Base-by-base conservation (phyloP, 805 yeast genomes). In the Blastobotrys muscicola region DNA sequence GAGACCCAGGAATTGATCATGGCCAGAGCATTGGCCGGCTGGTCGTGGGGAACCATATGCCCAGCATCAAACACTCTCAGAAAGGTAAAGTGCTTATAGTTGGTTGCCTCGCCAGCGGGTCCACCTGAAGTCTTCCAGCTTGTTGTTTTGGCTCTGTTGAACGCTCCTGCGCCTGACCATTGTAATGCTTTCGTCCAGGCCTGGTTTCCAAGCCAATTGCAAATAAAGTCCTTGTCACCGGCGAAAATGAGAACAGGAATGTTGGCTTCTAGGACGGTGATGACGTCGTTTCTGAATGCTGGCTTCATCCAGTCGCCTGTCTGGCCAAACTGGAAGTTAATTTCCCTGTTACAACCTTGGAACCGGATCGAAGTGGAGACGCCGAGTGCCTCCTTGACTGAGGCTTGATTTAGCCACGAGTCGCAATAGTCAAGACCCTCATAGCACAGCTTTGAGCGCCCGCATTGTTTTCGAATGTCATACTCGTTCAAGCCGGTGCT, bases 171-270 rank as follows among this genome's bases (percentile, higher is more conserved):
- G 29, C 75, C 74, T 13, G 69, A 60, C 83, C 85, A 82, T 54
- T 81, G 81, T 44, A 85, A 69, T 7, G 54, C 41, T 58, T 83
- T 71, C 26, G 89, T 71, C 90, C 95, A 84, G 5, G 84, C 94
- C 57, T 76, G 74, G 62, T 85, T 85, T 50, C 96, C 97, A 57
- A 89, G 72, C 95, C 96, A 87, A 68, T 89, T 87, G 67, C 95
- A 87, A 59, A 86, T 86, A 64, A 78, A 86, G 65, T 87, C 97
- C 64, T 84, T 83, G 67, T 87, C 95, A 59, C 97, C 97, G 8
- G 95, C 95, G 55, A 86, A 87, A 48, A 89, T 71, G 59, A 89
- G 72, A 12, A 86, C 85, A 2, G 95, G 95, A 43, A 87, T 55
- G 8, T 72, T 80, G 14, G 72, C 61, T 47, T 87, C 85, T 53